Base-by-base conservation (phyloP, 306 rosid genomes). In the Dryas drummondii region DNA sequence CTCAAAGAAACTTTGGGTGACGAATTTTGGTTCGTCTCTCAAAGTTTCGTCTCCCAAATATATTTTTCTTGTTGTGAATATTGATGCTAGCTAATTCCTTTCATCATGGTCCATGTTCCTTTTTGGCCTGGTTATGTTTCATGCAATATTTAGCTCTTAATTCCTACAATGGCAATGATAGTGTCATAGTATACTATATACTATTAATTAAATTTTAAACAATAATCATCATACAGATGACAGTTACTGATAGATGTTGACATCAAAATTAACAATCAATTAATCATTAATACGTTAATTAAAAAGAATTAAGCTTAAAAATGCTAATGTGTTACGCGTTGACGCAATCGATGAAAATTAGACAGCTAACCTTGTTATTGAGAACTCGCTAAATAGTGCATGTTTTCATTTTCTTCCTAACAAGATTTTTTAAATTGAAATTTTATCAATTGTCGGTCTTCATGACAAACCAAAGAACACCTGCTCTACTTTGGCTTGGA, bases 401-500 rank as follows among this genome's bases (percentile, higher is more conserved):
- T 7, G 1, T 26, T 11, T 59, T 59, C n/a, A 76, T 16, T 22
- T 76, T 77, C 62, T 41, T 79, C 70, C 15, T 51, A 7, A 65
- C 8, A 9, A 32, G 32, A 22, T 46, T 52, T 41, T 66, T 10
- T 51, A 42, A 5, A 32, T 67, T 55, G 14, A 11, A 6, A 2
- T 8, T 8, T 59, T 7, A 41, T 19, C 66, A 22, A 44, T 4
- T 46, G 45, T 19, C 68, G 68, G 56, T 22, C 48, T 73, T 22
- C 17, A 12, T 66, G 64, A 14, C 47, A 66, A 40, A 27, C 69
- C 55, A 58, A 58, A 6, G n/a, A 44, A 11, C 57, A 42, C 55
- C 76, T 63, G 64, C 77, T 63, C 72, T 46, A 45, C 69, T 76
- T 49, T 44, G 75, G 58, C 15, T 59, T 41, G 49, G 44, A 68